Base-by-base conservation (phyloP, 371 early-diverging fungal species). In the Mucor plumbeus region DNA sequence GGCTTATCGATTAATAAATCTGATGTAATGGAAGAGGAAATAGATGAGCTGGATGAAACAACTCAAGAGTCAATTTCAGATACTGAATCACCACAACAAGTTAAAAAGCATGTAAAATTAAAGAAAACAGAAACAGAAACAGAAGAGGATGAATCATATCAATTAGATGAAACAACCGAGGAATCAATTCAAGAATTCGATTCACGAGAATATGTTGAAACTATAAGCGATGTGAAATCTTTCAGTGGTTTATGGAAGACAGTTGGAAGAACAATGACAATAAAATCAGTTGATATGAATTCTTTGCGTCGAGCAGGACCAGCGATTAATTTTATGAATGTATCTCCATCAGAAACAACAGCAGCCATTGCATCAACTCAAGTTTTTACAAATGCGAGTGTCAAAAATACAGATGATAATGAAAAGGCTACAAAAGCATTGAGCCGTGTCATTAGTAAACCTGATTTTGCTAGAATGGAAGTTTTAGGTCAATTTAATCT, bases 401-500 rank as follows among this genome's bases (percentile, higher is more conserved):
- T 85, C 57, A 70, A 70, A 10, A 81, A 85, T 59, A 73, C 59
- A 19, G 74, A 62, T 0, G 77, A 88, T 59, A 74, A 88, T 15
- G 82, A 70, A 21, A 73, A 76, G 44, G 92, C 91, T 5, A 74
- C 80, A 60, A 73, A 72, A 10, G 83, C 85, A 13, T 70, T 91
- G 8, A 85, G 76, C 21, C 86, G 87, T 1, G 84, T 88, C 8
- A 91, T 97, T 39, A 67, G 75, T 55, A 97, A 97, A 74, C 59
- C 64, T 0, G 98, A 99, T 70, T 98, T 99, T 78, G 61, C 56
- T 13, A 62, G 72, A 6, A 96, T 99, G 94, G 62, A 87, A 53
- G 79, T 99, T 7, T 57, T 99, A 5, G 99, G 99, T 0, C 99
- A 99, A 76, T 99, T 99, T 78, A 99, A 99, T 71, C 86, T 89